phyloP scores from a whole-genome alignment of 495 filamentous ascomycete species.

The Hyaloscypha hepaticicola region DNA sequence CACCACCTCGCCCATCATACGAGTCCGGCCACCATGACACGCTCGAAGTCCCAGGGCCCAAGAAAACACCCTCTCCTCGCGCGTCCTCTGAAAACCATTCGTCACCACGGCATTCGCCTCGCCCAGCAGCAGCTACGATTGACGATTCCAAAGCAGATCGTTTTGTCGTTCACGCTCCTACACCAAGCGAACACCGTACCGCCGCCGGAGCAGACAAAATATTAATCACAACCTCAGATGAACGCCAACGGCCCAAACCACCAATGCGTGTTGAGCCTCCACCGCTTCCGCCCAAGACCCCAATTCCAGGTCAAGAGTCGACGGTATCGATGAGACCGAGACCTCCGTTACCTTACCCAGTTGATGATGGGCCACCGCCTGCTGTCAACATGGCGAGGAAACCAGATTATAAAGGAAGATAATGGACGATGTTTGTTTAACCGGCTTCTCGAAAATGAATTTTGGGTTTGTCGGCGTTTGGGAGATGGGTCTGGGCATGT shows the following conservation, averaged over 20 bases:
- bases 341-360: slow-evolving; percentile 67
- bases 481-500: background rate
- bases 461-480: slow-evolving; percentile 1
- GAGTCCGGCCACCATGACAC: slow-evolving; percentile 32
- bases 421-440: background rate
- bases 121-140: background rate
- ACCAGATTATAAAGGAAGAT: slow-evolving; percentile 57
- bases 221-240: slow-evolving; percentile 56
- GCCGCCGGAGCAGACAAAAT: slow-evolving; percentile 59
- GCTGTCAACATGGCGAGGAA: slow-evolving; percentile 82
- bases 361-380: slow-evolving; percentile 79
- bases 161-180: slow-evolving; percentile 49
- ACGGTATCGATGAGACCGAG: slow-evolving; percentile 14
- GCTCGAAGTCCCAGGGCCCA: slow-evolving; percentile 36
- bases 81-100: slow-evolving; percentile 28
- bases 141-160: slow-evolving; percentile 41
- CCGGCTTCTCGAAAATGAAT: background rate
- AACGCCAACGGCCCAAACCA: slow-evolving; percentile 44
- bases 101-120: slow-evolving; percentile 1
- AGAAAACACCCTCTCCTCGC: slow-evolving; percentile 35
- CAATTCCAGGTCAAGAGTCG: slow-evolving; percentile 55
- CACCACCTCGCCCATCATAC: slow-evolving; percentile 30
- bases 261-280: slow-evolving; percentile 59
- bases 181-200: slow-evolving; percentile 50
- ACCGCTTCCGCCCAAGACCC: slow-evolving; percentile 83